Percentiles rank a stretch among this genome's conserved stretches.
Evolutionary conservation across 257 asterid species (phyloP).

Genomic region (Nicotiana obtusifolia): DNA sequence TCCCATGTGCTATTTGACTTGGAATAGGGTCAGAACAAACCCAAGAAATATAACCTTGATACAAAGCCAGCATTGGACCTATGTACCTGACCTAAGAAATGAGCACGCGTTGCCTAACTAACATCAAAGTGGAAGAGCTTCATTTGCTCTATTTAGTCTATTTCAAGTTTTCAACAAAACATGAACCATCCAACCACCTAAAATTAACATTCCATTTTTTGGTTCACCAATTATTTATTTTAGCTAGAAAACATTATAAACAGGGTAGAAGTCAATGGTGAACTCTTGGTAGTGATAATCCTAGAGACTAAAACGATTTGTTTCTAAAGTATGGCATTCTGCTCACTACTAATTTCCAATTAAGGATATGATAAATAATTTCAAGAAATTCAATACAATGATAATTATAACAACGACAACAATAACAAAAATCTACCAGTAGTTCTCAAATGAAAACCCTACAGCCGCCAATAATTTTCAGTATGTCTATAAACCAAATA

Average conservation of each 20-base stretch:
- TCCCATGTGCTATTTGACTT: background rate
- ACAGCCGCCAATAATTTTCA: background rate
- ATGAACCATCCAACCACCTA: background rate
- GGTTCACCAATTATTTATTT: background rate
- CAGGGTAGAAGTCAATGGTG: background rate
- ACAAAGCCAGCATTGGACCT: background rate
- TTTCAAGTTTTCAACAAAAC: background rate
- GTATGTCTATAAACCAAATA: background rate
- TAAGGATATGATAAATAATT: background rate
- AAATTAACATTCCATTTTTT: background rate
- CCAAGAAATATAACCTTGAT: background rate
- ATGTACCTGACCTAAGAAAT: background rate
- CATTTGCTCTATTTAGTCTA: background rate
- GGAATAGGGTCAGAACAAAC: conserved; percentile 3
- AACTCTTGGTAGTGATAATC: background rate
- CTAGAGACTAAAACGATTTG: background rate
- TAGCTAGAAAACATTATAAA: background rate
- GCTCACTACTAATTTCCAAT: background rate
- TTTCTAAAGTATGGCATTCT: background rate
- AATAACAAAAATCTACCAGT: background rate
- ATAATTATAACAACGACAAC: background rate
- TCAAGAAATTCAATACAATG: background rate
- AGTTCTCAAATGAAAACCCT: background rate
- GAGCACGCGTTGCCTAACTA: background rate
- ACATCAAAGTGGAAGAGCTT: background rate